These are phyloP conservation scores for Talinum fruticosum DNA, from an alignment of 148 eudicot genomes.

Conservation along the genomic window DNA sequence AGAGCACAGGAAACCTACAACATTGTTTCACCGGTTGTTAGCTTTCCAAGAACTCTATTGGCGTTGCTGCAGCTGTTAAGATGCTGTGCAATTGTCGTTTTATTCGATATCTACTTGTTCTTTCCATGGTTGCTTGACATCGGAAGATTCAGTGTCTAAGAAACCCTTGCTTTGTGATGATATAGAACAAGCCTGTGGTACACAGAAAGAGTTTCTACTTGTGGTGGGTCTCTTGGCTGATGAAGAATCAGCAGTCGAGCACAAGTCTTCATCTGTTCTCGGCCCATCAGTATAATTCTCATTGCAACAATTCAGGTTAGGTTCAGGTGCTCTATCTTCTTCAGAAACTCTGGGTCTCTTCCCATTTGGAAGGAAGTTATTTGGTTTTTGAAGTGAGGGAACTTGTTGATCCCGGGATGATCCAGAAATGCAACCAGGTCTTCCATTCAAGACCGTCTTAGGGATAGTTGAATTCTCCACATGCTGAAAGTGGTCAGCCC, in stretches of 20 bases:
- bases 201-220: conserved; percentile 51
- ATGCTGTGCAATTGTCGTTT: background rate
- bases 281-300: conserved; percentile 27
- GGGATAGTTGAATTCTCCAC: conserved; percentile 33
- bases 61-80: background rate
- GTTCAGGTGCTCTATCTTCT: conserved; percentile 31
- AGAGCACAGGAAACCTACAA: background rate
- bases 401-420: conserved; percentile 87
- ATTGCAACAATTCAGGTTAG: conserved; percentile 27
- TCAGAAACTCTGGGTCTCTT: conserved; percentile 47
- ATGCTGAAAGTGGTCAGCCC: conserved; percentile 43
- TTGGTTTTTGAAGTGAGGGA: conserved; percentile 53
- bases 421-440: conserved; percentile 36
- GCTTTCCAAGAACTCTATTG: too few relatives aligned
- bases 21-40: too few relatives aligned
- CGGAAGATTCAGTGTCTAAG: conserved; percentile 40
- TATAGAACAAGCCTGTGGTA: conserved; percentile 49
- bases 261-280: conserved; percentile 56
- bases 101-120: conserved; percentile 27
- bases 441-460: conserved; percentile 42
- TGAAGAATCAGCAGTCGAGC: conserved; percentile 84
- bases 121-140: conserved; percentile 36
- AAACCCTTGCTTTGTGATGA: conserved; percentile 24
- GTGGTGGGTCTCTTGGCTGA: conserved; percentile 56
- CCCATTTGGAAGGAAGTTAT: conserved; percentile 32